These are phyloP conservation scores for Brassica carinata DNA, from an alignment of 345 rosid genomes.

Conservation along the genomic window DNA sequence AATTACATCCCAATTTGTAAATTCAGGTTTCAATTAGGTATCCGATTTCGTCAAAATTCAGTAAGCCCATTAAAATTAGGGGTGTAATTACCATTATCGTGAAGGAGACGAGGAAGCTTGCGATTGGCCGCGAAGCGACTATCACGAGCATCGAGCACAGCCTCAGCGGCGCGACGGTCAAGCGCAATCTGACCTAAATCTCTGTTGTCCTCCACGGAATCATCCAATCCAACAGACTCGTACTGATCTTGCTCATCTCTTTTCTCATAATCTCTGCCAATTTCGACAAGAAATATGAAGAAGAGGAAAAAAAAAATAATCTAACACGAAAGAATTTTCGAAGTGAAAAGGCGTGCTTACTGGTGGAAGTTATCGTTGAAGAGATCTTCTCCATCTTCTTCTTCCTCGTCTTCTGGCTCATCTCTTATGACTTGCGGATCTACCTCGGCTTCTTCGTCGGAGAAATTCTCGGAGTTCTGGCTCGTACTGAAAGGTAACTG, in stretches of 20 bases:
- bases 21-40: neutral
- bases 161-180: constrained; percentile 81
- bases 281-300: neutral
- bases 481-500: constrained; percentile 70
- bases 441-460: constrained; percentile 93
- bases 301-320: neutral
- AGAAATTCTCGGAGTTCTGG: constrained; percentile 56
- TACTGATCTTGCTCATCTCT: constrained; percentile 68
- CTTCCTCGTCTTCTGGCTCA: constrained; percentile 58
- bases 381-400: constrained; percentile 88
- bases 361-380: constrained; percentile 60
- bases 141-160: constrained; percentile 73
- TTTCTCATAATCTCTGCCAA: constrained; percentile 63
- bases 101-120: constrained; percentile 90
- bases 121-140: constrained; percentile 46
- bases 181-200: constrained; percentile 72
- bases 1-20: neutral
- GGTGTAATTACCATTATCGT: constrained; percentile 61
- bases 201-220: constrained; percentile 77
- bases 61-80: neutral
- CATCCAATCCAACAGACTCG: constrained; percentile 76
- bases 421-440: constrained; percentile 77
- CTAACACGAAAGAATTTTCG: too few relatives aligned
- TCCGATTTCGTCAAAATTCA: neutral
- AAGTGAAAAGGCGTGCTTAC: neutral